phyloP scores from a whole-genome alignment of 805 yeast genomes.

The Pichia nakasei region DNA sequence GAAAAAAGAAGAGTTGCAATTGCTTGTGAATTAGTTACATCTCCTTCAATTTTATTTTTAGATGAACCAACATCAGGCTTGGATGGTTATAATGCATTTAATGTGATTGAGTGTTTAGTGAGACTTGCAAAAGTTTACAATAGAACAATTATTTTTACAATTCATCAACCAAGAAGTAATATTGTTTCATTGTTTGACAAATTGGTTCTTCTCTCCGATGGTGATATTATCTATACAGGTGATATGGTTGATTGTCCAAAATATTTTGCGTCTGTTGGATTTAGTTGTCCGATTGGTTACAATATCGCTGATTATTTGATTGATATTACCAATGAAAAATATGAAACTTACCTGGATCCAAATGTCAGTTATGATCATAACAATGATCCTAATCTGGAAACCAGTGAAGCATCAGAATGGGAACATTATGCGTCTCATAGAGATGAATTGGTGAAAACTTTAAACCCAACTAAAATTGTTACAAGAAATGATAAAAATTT shows the following conservation, averaged over 20 bases:
- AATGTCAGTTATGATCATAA: constrained; percentile 14
- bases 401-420: constrained; percentile 60
- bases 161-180: constrained; percentile 95
- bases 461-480: constrained; percentile 5
- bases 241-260: constrained; percentile 65
- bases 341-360: constrained; percentile 2
- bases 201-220: constrained; percentile 71
- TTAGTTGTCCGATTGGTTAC: constrained; percentile 77
- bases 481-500: constrained; percentile 9
- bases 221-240: constrained; percentile 83
- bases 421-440: constrained; percentile 76
- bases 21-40: constrained; percentile 87
- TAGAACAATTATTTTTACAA: constrained; percentile 85
- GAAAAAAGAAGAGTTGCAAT: constrained; percentile 88
- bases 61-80: constrained; percentile 96
- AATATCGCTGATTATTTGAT: constrained; percentile 91
- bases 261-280: constrained; percentile 69
- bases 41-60: constrained; percentile 72
- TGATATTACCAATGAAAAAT: constrained; percentile 70
- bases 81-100: constrained; percentile 87
- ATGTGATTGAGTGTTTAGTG: constrained; percentile 80
- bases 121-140: constrained; percentile 70
- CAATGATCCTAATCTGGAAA: constrained; percentile 13
- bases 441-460: constrained; percentile 45
- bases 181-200: constrained; percentile 88